Base-by-base conservation (phyloP, 2,329 filamentous ascomycete species). In the Calonectria hawksworthii region DNA sequence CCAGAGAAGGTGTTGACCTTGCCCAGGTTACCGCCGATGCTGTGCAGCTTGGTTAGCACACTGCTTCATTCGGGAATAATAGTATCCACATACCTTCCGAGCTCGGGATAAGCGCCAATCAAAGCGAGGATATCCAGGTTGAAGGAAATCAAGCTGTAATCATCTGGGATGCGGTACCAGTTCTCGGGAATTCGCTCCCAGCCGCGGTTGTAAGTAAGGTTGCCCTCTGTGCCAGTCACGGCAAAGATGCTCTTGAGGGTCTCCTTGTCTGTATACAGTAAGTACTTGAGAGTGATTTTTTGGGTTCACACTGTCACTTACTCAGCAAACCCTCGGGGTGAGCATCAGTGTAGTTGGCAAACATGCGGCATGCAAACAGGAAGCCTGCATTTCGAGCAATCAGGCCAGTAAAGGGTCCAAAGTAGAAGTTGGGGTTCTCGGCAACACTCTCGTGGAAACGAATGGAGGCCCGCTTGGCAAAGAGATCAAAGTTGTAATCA, bases 351-450 rank as follows among this genome's bases (percentile, higher is more conserved):
- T 89, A 83, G 73, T 89, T 89, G 28, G 84, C 80, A 74, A 88
- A 83, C 74, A 89, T 74, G 16, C 86, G 84, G 13, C 78, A 84
- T 3, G 84, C 75, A 75, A 89, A 89, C n/a, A 85, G 77, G 75
- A 85, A 88, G 0, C 86, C 88, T 16, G 88, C 88, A 68, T 89
- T 88, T 0, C 86, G 84, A 4, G 85, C 86, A 30, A 88, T 78
- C 47, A 89, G 81, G 18, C 89, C 89, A 7, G 88, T 87, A 69
- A 88, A 86, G 0, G 88, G 89, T 0, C 87, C 87, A 70, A 88
- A 89, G 81, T 89, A 91, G 81, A 90, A 91, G 68, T 89, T 84
- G 0, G 89, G 88, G 78, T 91, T 91, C 21, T 84, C 86, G 30
- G 82, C 78, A 13, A 89, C 85, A 23, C 86, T 88, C 74, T 90